Conservation (phyloP, 345 rosid genomes). For the Toxicodendron radicans region DNA sequence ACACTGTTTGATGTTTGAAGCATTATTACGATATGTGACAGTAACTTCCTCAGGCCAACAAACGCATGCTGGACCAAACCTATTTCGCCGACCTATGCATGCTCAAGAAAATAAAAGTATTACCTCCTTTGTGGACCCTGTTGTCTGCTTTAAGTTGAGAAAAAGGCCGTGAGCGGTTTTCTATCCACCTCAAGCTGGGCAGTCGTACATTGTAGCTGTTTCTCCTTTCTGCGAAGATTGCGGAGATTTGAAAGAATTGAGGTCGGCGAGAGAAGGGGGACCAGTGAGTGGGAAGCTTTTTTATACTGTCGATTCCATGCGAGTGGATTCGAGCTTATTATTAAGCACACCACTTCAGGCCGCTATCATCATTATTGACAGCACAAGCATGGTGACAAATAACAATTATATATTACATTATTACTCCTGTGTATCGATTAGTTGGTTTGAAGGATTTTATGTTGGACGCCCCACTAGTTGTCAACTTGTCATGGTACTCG, state of each 20-base stretch:
- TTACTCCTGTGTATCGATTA: not conserved
- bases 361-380: conserved; percentile 21
- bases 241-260: conserved; percentile 10
- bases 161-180: conserved; percentile 5
- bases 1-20: not conserved
- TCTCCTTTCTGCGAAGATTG: conserved; percentile 33
- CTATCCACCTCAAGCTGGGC: conserved; percentile 26
- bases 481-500: not conserved
- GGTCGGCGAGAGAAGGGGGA: conserved; percentile 16
- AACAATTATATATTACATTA: not conserved
- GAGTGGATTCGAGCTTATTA: conserved; percentile 27
- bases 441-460: not conserved
- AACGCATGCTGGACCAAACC: not conserved
- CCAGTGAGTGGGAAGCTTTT: conserved; percentile 9
- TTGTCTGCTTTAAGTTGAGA: not conserved
- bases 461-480: conserved; percentile 12
- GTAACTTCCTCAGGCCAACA: not conserved
- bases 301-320: conserved; percentile 14
- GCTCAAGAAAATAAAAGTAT: conserved; percentile 1
- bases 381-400: conserved; percentile 12
- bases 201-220: not conserved
- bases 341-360: conserved; percentile 32
- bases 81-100: conserved; percentile 7
- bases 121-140: conserved; percentile 22
- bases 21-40: not conserved